Evolutionary conservation across 345 rosid species (phyloP).

Genomic region (Lepidium africanum): DNA sequence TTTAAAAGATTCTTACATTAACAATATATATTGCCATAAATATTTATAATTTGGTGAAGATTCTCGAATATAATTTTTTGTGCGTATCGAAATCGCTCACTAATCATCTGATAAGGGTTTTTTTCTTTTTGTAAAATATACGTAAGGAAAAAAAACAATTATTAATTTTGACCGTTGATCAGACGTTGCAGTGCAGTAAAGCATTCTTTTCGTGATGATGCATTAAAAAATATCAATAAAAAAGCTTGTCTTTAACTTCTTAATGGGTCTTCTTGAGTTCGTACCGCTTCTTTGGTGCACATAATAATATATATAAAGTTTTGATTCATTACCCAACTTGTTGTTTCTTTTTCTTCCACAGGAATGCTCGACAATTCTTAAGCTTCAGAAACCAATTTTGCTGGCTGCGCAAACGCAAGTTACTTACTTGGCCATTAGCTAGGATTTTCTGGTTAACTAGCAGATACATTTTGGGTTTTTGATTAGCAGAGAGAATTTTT

Average conservation of each 20-base stretch:
- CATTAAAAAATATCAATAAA: not conserved
- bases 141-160: not conserved
- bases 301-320: not conserved
- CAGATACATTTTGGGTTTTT: not conserved
- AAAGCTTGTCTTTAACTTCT: not conserved
- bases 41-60: not conserved
- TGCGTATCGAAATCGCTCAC: not conserved
- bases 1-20: not conserved
- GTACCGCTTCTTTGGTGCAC: not conserved
- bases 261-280: not conserved
- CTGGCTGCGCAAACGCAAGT: not conserved
- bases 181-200: slow-evolving; percentile 31
- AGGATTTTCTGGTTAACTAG: not conserved
- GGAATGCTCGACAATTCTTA: not conserved
- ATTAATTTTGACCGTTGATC: slow-evolving; percentile 14
- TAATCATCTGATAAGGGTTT: not conserved
- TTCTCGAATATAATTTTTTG: not conserved
- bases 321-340: not conserved
- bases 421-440: not conserved
- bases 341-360: not conserved
- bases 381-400: slow-evolving; percentile 6
- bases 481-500: not conserved
- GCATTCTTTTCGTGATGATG: slow-evolving; percentile 13
- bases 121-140: not conserved
- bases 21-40: not conserved